Evolutionary conservation across 129 eudicot species (phyloP), one percentile per base, ranked within the genome.

Genomic region (Logfia minima): DNA sequence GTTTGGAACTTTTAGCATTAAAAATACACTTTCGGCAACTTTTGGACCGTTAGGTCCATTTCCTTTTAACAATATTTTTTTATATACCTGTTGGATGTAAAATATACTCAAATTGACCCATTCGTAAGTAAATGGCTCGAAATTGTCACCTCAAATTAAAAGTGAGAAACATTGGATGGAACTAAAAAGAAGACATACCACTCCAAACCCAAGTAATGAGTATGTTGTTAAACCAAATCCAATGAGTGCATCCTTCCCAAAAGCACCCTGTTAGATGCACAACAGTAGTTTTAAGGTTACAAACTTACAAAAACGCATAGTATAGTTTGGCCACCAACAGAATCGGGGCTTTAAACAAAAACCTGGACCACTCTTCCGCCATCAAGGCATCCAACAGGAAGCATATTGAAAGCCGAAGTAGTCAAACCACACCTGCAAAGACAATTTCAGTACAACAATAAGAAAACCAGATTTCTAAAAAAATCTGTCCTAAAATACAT

Each of bases 351-450:
- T 48, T 24, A 72, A 72, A 34, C 19, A 71, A 62, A 63, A 45
- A 94, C 99, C 99, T 95, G 99, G 75, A 91, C 81, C 59, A 93
- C 96, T 84, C 99, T 83, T 81, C 97, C 99, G 37, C 99, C 99
- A 84, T 95, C 99, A 75, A 95, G 99, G 86, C 99, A 91, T 83
- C 99, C 99, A 52, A 95, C 87, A 3, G 99, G 99, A 56, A 95
- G 96, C 96, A 95, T 74, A 82, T 95, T 95, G 67, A 95, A 90
- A 70, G 99, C 99, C 14, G 99, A 83, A 61, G 97, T 89, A 39
- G 99, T 95, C 81, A 95, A 88, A 41, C 99, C 99, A 81, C 99
- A 95, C 99, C 99, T 95, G 82, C 23, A 43, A 83, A 56, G 55
- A 55, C 52, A 35, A 80, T 8, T 55, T 23, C 52, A 29, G 21